Conservation (phyloP, 2,329 filamentous ascomycete genomes). For the Sordariomycetes sp. region DNA sequence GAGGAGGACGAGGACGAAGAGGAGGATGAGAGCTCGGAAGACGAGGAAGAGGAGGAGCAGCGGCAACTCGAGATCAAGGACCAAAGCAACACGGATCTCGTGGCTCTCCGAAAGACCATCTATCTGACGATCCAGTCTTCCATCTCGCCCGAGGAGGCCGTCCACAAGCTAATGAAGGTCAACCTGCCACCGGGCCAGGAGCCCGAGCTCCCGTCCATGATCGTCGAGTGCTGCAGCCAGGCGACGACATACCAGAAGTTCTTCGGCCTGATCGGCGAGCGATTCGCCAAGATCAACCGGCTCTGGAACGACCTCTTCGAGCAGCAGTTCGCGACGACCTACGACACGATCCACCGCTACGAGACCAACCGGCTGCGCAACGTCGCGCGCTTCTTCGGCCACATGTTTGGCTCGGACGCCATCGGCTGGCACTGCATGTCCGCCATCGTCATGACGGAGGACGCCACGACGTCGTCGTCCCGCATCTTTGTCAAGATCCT, state of each 20-base stretch:
- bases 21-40: slow-evolving; percentile 50
- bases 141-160: slow-evolving; percentile 91
- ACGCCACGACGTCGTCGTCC: slow-evolving; percentile 91
- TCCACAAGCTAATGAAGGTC: slow-evolving; percentile 94
- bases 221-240: slow-evolving; percentile 93
- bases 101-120: slow-evolving; percentile 86
- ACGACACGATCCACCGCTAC: slow-evolving; percentile 93
- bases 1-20: slow-evolving; percentile 55
- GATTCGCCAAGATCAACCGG: slow-evolving; percentile 91
- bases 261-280: slow-evolving; percentile 86
- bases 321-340: slow-evolving; percentile 82
- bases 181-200: slow-evolving; percentile 80
- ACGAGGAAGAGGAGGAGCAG: slow-evolving; percentile 67
- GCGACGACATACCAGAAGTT: slow-evolving; percentile 97
- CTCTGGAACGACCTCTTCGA: slow-evolving; percentile 93
- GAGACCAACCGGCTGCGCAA: slow-evolving; percentile 94
- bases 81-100: slow-evolving; percentile 89
- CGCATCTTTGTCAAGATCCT: slow-evolving; percentile 98
- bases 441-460: slow-evolving; percentile 82
- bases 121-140: slow-evolving; percentile 97
- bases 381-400: slow-evolving; percentile 89
- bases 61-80: slow-evolving; percentile 93
- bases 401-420: slow-evolving; percentile 77
- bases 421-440: slow-evolving; percentile 88
- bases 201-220: slow-evolving; percentile 86